Evolutionary conservation across 176 grass and related monocot species (phyloP).

Genomic region (Miscanthus lutarioriparius): DNA sequence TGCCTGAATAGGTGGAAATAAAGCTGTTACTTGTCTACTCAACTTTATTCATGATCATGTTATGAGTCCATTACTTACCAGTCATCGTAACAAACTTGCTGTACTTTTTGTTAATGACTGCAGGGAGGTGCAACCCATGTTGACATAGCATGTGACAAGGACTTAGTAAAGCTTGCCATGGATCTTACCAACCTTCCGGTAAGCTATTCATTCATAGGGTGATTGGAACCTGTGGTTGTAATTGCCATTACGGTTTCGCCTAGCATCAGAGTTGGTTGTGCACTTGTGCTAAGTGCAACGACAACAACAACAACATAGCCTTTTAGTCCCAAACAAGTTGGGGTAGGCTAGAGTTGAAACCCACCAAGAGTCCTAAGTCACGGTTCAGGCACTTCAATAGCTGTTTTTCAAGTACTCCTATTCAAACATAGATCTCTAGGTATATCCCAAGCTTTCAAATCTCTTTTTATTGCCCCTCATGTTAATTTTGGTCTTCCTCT

Average conservation of each 20-base stretch:
- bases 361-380: no score
- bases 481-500: no score
- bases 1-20: neutral
- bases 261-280: neutral
- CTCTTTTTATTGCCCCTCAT: no score
- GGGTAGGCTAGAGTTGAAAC: no score
- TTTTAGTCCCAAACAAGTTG: no score
- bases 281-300: slow-evolving; percentile 4
- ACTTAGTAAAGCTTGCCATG: slow-evolving; percentile 75
- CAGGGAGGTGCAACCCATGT: slow-evolving; percentile 96
- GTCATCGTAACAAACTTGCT: neutral
- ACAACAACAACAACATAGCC: no score
- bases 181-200: slow-evolving; percentile 87
- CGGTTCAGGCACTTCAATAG: no score
- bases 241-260: neutral
- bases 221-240: neutral
- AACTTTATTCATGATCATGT: neutral
- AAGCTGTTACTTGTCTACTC: neutral
- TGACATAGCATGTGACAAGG: slow-evolving; percentile 90
- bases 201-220: slow-evolving; percentile 17
- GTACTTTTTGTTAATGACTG: slow-evolving; percentile 38
- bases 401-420: no score
- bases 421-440: no score
- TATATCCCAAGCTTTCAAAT: no score
- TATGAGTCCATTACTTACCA: neutral